Conservation (phyloP, 345 rosid species). For the Punica granatum region DNA sequence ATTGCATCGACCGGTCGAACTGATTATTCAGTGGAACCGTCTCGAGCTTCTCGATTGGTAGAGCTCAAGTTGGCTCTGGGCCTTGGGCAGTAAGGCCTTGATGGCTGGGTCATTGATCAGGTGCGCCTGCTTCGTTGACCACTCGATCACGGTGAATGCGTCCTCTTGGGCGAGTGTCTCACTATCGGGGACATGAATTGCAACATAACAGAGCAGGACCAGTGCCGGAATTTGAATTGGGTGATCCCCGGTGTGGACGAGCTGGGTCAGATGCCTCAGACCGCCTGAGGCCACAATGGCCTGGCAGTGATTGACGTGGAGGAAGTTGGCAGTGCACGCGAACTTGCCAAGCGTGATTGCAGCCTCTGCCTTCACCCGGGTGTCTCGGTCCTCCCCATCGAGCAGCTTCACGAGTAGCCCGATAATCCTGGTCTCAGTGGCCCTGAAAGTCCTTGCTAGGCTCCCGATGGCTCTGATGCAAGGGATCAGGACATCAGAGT, state of each 20-base stretch:
- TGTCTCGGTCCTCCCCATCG: slow-evolving; percentile 38
- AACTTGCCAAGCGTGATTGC: slow-evolving; percentile 53
- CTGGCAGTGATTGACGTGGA: slow-evolving; percentile 45
- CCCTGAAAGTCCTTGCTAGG: slow-evolving; percentile 75
- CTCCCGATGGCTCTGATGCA: slow-evolving; percentile 60
- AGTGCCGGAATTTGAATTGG: slow-evolving; percentile 54
- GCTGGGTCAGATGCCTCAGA: slow-evolving; percentile 48
- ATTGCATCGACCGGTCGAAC: too few species aligned
- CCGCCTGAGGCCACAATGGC: slow-evolving; percentile 57
- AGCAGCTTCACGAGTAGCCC: slow-evolving; percentile 60
- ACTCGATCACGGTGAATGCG: slow-evolving; percentile 59
- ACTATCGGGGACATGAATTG: slow-evolving; percentile 48
- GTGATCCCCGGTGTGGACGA: slow-evolving; percentile 59
- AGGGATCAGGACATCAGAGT: slow-evolving; percentile 40
- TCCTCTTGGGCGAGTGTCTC: slow-evolving; percentile 64
- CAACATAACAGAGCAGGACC: slow-evolving; percentile 40
- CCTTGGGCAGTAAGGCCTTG: slow-evolving; percentile 49
- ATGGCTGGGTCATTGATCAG: slow-evolving; percentile 32
- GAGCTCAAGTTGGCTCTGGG: slow-evolving; percentile 59
- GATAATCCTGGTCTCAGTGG: slow-evolving; percentile 53
- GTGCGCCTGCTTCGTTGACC: slow-evolving; percentile 69
- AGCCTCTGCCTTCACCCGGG: slow-evolving; percentile 53
- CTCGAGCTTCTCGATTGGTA: slow-evolving; percentile 71
- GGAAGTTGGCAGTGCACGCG: slow-evolving; percentile 49
- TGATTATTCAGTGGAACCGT: slow-evolving; percentile 18